Base-by-base conservation (phyloP, 768 basidiomycete species). In the Kwoniella bestiolae region DNA sequence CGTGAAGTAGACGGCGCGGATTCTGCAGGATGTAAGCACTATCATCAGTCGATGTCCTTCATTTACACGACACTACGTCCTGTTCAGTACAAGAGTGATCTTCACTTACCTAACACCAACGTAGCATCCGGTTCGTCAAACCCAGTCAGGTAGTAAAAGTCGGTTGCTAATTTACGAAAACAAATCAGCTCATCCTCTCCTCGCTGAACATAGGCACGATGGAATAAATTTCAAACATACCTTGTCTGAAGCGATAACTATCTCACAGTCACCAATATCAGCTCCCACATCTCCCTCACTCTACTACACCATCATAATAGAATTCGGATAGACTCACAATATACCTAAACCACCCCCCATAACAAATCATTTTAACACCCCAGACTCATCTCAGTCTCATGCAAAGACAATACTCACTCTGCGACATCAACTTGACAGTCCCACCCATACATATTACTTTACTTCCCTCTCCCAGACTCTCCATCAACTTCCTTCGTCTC, bases 51-150 rank as follows among this genome's bases (percentile, higher is more conserved):
- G 34, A 7, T 0, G 4, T 23, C 2, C n/a, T 52, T 5, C 5
- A 2, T 12, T 32, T n/a, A 52, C 14, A 11, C 4, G n/a, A n/a
- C n/a, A n/a, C n/a, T n/a, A n/a, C n/a, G n/a, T n/a, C n/a, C n/a
- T n/a, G n/a, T n/a, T n/a, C n/a, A n/a, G n/a, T n/a, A n/a, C n/a
- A 35, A 21, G 44, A 26, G 31, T 5, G 18, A 12, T 16, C 16
- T 34, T 3, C 51, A 62, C 84, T 38, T 55, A 91, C 92, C 88
- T 50, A 99, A 84, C 41, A 97, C 84, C 46, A 98, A 83, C 0
- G 91, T 94, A 18, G 95, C 87, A 61, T 95, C 90, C 1, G 94
- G 91, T 77, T 98, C 95, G 63, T 92, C 87, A 74, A 96, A 96
- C 11, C 96, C 96, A 0, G 96, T 96, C 14, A 99, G 84, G 80